Conservation (phyloP, 768 basidiomycete species). For the Boletales sp. region DNA sequence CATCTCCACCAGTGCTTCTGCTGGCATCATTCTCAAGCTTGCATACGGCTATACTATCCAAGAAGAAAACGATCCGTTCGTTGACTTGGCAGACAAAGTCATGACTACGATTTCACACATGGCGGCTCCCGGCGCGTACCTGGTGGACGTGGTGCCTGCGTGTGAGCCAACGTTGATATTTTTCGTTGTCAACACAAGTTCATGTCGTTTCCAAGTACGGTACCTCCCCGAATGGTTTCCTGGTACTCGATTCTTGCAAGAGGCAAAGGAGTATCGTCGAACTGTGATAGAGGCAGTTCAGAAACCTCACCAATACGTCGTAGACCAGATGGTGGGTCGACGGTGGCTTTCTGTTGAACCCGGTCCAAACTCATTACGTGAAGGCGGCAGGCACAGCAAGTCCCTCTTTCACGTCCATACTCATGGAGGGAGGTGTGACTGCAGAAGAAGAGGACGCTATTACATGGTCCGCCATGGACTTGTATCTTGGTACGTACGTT, state of each 20-base stretch:
- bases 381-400: slow-evolving; percentile 50
- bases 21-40: slow-evolving; percentile 50
- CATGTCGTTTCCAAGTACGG: slow-evolving; percentile 26
- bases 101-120: slow-evolving; percentile 50
- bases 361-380: neutral
- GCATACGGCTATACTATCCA: slow-evolving; percentile 58
- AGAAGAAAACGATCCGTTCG: slow-evolving; percentile 48
- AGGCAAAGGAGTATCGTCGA: slow-evolving; percentile 49
- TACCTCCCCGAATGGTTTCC: slow-evolving; percentile 56
- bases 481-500: slow-evolving; percentile 23
- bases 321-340: slow-evolving; percentile 53
- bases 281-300: slow-evolving; percentile 56
- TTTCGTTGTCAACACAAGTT: neutral
- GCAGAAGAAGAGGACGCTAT: slow-evolving; percentile 55
- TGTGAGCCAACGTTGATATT: slow-evolving; percentile 14
- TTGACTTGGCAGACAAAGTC: slow-evolving; percentile 48
- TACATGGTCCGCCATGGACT: slow-evolving; percentile 54
- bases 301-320: slow-evolving; percentile 53
- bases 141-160: slow-evolving; percentile 54
- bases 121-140: slow-evolving; percentile 43
- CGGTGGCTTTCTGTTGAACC: too few relatives aligned
- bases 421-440: slow-evolving; percentile 51
- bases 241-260: slow-evolving; percentile 50
- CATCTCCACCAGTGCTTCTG: slow-evolving; percentile 25
- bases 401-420: slow-evolving; percentile 52